Evolutionary conservation across 2,329 filamentous ascomycete genomes (phyloP).

Genomic region (Talaromyces pinophilus): DNA sequence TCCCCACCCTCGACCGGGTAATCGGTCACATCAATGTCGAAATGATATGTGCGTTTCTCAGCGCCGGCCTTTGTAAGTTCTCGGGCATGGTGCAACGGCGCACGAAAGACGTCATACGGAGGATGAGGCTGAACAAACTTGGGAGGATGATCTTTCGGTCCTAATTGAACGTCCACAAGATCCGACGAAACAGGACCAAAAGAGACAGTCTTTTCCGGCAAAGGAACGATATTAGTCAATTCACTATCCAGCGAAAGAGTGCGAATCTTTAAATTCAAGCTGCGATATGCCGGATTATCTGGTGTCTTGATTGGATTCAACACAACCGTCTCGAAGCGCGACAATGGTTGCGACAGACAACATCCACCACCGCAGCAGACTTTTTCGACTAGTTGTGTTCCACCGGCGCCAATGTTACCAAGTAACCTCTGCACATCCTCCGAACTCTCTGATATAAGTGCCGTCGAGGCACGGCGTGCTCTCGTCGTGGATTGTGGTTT

Average conservation of each 20-base stretch:
- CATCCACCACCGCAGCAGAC: slow-evolving; percentile 67
- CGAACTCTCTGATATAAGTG: slow-evolving; percentile 58
- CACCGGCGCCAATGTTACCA: slow-evolving; percentile 53
- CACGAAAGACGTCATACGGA: slow-evolving; percentile 86
- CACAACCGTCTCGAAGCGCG: slow-evolving; percentile 34
- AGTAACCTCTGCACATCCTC: slow-evolving; percentile 61
- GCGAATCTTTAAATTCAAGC: slow-evolving; percentile 73
- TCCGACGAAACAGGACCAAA: slow-evolving; percentile 52
- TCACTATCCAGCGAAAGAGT: slow-evolving; percentile 69
- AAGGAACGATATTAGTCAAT: slow-evolving; percentile 68
- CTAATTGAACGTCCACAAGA: slow-evolving; percentile 36
- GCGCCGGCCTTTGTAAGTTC: slow-evolving; percentile 86
- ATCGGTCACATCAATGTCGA: slow-evolving; percentile 93
- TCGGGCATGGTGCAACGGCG: slow-evolving; percentile 79
- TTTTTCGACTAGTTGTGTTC: slow-evolving; percentile 59
- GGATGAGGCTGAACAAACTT: slow-evolving; percentile 91
- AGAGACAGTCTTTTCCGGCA: slow-evolving; percentile 75
- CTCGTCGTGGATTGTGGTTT: slow-evolving; percentile 27
- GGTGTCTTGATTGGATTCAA: slow-evolving; percentile 55
- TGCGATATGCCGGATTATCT: slow-evolving; percentile 81
- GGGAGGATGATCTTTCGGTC: slow-evolving; percentile 66
- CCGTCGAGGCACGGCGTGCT: slow-evolving; percentile 49
- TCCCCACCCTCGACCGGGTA: slow-evolving; percentile 79
- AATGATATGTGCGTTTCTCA: slow-evolving; percentile 96
- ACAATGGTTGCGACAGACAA: slow-evolving; percentile 60